Base-by-base conservation (phyloP, 768 basidiomycete genomes). In the Naematelia aurantialba region DNA sequence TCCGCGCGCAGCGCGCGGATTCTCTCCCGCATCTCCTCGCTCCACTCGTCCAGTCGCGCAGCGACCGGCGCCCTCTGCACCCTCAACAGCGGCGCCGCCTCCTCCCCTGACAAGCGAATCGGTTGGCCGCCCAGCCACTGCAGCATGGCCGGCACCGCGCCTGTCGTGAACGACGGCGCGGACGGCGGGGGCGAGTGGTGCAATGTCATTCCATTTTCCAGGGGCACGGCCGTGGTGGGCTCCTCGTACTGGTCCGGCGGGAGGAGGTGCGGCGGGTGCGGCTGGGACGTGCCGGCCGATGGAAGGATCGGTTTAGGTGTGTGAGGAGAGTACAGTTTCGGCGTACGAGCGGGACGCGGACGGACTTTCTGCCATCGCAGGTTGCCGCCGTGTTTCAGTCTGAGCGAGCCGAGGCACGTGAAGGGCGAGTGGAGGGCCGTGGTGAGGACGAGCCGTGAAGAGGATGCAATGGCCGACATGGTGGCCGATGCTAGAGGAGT, bases 111-210 rank as follows among this genome's bases (percentile, higher is more conserved):
- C 19, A 65, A 46, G 19, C 49, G 48, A 24, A 74, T 63, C 10
- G 24, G 29, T 21, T 69, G 45, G 0, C 72, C 74, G 1, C 55
- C 52, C 3, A 71, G 17, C 76, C 76, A 77, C 48, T 61, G 44
- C 5, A 77, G 22, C 17, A 77, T 42, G n/a, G 57, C 52, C 2
- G 76, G 74, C 1, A 72, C 59, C 2, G 49, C 45, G 0, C 76
- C 76, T 11, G 66, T 68, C 4, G 67, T 70, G 29, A 74, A 77
- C 11, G 44, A 61, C 21, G 74, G 74, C 5, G 68, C 62, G 5
- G 72, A 62, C 12, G 76, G 62, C 8, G 76, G 73, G 5, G 76
- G 76, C 2, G 72, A 67, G 50, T 77, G 67, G 45, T 75, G 72
- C 42, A 75, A 65, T 31, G 63, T 68, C 39, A 74, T 44, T 46